A percentile compares a stretch with the other conserved stretches of the same genome.
Conservation (phyloP, 345 rosid genomes). For the Populus davidiana region DNA sequence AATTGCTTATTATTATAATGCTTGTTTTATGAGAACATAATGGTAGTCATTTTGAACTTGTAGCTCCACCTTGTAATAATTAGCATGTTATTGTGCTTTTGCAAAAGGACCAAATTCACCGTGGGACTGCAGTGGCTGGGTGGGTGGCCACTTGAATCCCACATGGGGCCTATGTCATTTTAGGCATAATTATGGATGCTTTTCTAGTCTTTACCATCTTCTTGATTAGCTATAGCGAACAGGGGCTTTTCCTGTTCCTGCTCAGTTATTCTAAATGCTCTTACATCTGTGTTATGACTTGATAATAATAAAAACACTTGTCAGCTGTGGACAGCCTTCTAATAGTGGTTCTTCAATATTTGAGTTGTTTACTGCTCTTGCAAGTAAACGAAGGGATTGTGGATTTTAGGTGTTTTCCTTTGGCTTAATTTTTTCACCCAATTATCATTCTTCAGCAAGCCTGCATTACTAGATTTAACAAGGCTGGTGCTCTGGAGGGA, state of each 20-base stretch:
- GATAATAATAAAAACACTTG: background rate
- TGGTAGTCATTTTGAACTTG: too few species aligned
- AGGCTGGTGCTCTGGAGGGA: too few species aligned
- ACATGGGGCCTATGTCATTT: too few species aligned
- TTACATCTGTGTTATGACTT: background rate
- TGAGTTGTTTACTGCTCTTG: background rate
- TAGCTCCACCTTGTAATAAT: too few species aligned
- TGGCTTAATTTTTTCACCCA: background rate
- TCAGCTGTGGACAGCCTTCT: background rate
- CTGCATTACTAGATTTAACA: background rate
- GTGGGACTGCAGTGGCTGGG: too few species aligned
- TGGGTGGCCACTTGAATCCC: too few species aligned
- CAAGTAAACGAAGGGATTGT: background rate
- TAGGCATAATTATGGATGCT: too few species aligned
- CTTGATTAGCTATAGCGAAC: background rate
- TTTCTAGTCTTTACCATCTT: background rate
- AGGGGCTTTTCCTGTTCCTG: background rate
- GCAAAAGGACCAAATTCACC: too few species aligned
- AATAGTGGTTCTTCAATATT: background rate
- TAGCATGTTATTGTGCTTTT: too few species aligned
- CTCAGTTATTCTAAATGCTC: background rate
- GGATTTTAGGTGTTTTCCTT: too few species aligned
- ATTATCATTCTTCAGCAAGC: background rate
- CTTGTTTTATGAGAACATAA: too few species aligned
- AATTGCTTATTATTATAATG: too few species aligned